phyloP scores from a whole-genome alignment of 768 basidiomycete genomes.

The Botryobasidium botryosum region DNA sequence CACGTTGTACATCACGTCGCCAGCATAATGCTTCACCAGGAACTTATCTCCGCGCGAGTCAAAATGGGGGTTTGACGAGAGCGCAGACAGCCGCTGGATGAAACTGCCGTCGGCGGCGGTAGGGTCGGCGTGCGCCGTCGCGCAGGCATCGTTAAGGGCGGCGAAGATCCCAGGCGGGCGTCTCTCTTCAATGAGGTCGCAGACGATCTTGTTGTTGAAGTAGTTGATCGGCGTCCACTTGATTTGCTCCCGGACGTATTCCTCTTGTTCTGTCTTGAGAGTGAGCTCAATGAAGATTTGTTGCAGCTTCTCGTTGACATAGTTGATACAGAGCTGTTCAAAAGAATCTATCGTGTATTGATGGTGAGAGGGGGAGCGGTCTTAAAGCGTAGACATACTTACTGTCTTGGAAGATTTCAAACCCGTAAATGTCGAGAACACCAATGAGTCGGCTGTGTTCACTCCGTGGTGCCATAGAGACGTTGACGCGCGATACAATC shows the following conservation, averaged over 20 bases:
- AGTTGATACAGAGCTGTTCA: constrained; percentile 98
- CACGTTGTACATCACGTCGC: constrained; percentile 97
- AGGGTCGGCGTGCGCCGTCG: constrained; percentile 95
- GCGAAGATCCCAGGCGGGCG: constrained; percentile 96
- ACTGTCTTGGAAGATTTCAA: constrained; percentile 90
- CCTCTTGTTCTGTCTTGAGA: constrained; percentile 97
- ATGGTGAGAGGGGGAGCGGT: neutral
- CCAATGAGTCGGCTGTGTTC: constrained; percentile 71
- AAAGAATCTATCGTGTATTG: constrained; percentile 21
- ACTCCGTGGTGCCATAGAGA: constrained; percentile 83
- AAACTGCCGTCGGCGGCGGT: constrained; percentile 93
- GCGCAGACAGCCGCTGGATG: constrained; percentile 68
- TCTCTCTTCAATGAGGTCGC: constrained; percentile 92
- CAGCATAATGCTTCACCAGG: constrained; percentile 91
- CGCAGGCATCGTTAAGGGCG: constrained; percentile 96
- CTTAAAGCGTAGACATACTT: constrained; percentile 8
- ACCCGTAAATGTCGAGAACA: constrained; percentile 96
- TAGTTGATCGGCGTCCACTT: constrained; percentile 99
- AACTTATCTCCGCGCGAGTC: constrained; percentile 90
- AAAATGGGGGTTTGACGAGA: constrained; percentile 82
- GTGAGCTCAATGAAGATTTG: constrained; percentile 99
- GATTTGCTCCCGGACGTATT: constrained; percentile 96
- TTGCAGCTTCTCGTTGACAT: constrained; percentile 99
- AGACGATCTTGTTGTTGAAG: constrained; percentile 96
- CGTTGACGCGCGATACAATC: constrained; percentile 92